Base-by-base conservation (phyloP, 2,329 filamentous ascomycete species). In the Sclerotinia minor region DNA sequence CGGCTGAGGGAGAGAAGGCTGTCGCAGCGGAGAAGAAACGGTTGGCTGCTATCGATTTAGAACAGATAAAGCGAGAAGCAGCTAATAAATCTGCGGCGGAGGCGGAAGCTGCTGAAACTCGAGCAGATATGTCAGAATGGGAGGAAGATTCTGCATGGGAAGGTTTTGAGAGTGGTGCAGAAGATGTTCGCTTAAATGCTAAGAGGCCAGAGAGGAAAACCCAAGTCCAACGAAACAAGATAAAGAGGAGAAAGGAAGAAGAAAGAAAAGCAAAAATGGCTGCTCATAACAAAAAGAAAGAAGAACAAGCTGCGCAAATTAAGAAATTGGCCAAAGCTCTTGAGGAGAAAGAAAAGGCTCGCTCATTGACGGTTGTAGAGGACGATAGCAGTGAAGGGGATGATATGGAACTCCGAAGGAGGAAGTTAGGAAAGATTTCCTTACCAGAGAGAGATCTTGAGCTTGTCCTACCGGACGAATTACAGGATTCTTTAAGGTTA, bases 121-220 rank as follows among this genome's bases (percentile, higher is more conserved):
- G 84, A 59, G 85, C 85, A 3, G 84, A 89, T 61, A 75, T 90
- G 68, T 89, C 86, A 0, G 87, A 87, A 77, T 94, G 87, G 83
- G 92, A 96, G 69, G 91, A 94, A 74, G 94, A 97, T 76, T 95
- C 91, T 58, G 93, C 92, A 19, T 97, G 93, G 92, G 94, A 94
- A 78, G 91, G 91, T 0, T 87, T 92, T 72, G 89, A 97, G 80
- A 97, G 92, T 77, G 93, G 92, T 67, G 86, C 85, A 13, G 89
- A 92, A 73, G 89, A 92, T 70, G 81, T 85, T 76, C 80, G 75
- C 41, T 71, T 88, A 65, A 88, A 86, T 75, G 85, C 86, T 70
- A 97, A 96, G 81, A 84, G 89, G 69, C 90, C 92, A 3, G 86
- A 92, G 79, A 85, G 94, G 75, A 98, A 98, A 82, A 96, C 92